Evolutionary conservation across 306 rosid genomes (phyloP).

Genomic region (Fagus sylvatica): DNA sequence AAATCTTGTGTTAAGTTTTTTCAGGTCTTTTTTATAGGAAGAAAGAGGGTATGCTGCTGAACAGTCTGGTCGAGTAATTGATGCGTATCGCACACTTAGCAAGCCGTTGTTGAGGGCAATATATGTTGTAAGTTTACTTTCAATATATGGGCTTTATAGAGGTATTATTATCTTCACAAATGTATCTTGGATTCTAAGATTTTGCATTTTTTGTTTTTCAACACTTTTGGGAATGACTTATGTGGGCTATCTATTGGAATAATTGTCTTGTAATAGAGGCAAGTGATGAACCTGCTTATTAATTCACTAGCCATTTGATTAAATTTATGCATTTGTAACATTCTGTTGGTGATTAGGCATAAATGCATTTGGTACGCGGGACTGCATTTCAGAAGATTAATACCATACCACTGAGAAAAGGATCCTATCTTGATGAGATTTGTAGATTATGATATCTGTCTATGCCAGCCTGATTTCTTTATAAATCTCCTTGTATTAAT

Average conservation of each 20-base stretch:
- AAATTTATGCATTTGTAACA: background rate
- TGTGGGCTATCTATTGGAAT: background rate
- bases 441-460: background rate
- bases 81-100: slow-evolving; percentile 79
- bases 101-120: slow-evolving; percentile 78
- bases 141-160: background rate
- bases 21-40: slow-evolving; percentile 40
- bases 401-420: background rate
- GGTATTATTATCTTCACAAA: background rate
- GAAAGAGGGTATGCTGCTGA: slow-evolving; percentile 90
- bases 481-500: background rate
- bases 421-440: background rate
- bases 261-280: background rate
- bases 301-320: background rate
- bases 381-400: background rate
- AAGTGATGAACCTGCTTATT: background rate
- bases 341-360: background rate
- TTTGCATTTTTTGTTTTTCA: background rate
- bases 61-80: slow-evolving; percentile 89
- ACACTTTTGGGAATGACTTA: background rate
- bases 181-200: slow-evolving; percentile 13
- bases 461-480: background rate
- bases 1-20: background rate
- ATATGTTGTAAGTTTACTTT: slow-evolving; percentile 63
- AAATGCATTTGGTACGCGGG: background rate